Conservation (phyloP, 2,329 filamentous ascomycete species). For the Orbilia ellipsospora region DNA sequence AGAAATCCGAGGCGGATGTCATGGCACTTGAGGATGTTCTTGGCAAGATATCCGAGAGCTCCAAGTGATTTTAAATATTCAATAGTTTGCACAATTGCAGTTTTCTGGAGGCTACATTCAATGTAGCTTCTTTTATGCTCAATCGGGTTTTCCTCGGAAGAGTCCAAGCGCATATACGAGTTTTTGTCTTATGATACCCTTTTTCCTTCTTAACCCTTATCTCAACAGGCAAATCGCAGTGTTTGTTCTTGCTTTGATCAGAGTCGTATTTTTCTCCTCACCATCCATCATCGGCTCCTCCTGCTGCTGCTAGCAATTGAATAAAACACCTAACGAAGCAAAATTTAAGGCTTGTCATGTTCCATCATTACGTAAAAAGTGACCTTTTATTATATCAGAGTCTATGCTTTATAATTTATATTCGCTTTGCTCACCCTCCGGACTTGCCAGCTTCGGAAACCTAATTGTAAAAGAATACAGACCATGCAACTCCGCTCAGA, state of each 20-base stretch:
- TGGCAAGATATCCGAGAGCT: conserved; percentile 61
- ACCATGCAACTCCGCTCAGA: conserved; percentile 22
- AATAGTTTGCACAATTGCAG: not conserved
- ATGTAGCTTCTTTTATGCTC: not conserved
- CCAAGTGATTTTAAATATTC: conserved; percentile 13
- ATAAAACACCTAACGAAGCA: too few relatives aligned
- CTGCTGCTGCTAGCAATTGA: too few relatives aligned
- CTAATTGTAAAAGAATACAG: not conserved
- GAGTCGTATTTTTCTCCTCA: too few relatives aligned
- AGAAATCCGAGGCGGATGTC: conserved; percentile 60
- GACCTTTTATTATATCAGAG: too few relatives aligned
- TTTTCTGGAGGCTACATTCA: not conserved
- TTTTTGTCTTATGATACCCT: conserved; percentile 17
- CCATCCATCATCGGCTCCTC: too few relatives aligned
- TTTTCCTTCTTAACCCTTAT: not conserved
- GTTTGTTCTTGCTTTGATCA: not conserved
- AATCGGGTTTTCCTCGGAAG: not conserved
- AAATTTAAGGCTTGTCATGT: too few relatives aligned
- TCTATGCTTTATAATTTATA: not conserved
- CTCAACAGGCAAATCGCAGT: not conserved
- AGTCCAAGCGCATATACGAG: not conserved
- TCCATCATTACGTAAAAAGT: too few relatives aligned
- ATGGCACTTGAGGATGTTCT: conserved; percentile 60
- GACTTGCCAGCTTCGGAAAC: not conserved
- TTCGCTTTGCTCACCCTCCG: too few relatives aligned